phyloP scores from a whole-genome alignment of 306 rosid species.

The Crotalaria pallida region DNA sequence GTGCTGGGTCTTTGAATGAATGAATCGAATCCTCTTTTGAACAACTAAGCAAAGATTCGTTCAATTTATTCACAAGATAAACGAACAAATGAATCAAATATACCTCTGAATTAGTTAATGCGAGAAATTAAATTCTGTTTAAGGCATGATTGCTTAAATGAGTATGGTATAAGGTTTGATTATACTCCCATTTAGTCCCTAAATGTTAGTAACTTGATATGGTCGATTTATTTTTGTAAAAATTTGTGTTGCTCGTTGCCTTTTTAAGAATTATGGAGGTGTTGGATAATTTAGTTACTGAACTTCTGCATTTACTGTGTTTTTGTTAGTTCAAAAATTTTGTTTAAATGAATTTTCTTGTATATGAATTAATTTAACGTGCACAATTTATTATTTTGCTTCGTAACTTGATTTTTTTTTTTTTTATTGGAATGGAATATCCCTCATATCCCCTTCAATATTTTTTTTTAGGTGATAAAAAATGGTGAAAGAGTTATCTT shows the following conservation, averaged over 20 bases:
- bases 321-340: neutral
- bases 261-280: neutral
- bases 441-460: too few species aligned
- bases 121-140: constrained; percentile 2
- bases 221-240: too few species aligned
- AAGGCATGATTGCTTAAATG: neutral
- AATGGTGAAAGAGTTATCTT: too few species aligned
- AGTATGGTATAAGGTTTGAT: neutral
- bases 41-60: constrained; percentile 9
- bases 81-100: neutral
- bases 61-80: constrained; percentile 13
- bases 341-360: too few species aligned
- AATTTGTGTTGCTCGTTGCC: neutral
- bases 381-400: too few species aligned
- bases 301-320: neutral
- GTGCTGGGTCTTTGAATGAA: constrained; percentile 8
- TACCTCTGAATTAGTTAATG: neutral
- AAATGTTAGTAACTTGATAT: too few species aligned
- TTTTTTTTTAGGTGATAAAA: too few species aligned
- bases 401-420: too few species aligned
- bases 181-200: neutral
- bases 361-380: too few species aligned
- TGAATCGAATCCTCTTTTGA: constrained; percentile 3
- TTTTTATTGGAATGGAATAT: too few species aligned
- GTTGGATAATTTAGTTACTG: neutral